Percentiles rank a stretch among this genome's conserved stretches.
Conservation (phyloP, 1,284 basidiomycete genomes). For the Trichosporon sp. region DNA sequence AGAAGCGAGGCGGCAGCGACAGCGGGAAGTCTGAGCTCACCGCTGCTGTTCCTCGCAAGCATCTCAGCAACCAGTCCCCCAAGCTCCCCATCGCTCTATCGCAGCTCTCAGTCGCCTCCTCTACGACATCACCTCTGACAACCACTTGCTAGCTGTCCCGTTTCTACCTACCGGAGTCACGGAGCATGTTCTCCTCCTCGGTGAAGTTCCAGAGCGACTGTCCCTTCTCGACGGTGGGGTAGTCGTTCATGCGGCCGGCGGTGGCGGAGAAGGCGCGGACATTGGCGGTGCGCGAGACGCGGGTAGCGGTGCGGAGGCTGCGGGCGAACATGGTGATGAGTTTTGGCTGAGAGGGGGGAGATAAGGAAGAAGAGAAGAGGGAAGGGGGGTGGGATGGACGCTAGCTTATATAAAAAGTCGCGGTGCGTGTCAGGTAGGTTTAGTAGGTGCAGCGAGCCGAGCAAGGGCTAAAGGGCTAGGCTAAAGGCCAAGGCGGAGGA, state of each 20-base stretch:
- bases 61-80: neutral
- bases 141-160: neutral
- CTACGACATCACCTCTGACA: neutral
- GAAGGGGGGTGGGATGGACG: neutral
- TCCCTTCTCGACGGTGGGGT: constrained; percentile 40
- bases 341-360: constrained; percentile 7
- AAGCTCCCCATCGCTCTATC: too few relatives aligned
- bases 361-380: neutral
- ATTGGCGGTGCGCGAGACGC: constrained; percentile 14
- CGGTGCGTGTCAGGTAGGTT: neutral
- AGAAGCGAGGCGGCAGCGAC: neutral
- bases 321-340: constrained; percentile 15
- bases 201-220: constrained; percentile 65
- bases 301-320: constrained; percentile 14
- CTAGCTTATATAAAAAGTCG: neutral
- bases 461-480: neutral
- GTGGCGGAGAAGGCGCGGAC: constrained; percentile 22
- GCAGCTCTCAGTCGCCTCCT: neutral
- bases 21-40: neutral
- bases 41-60: neutral
- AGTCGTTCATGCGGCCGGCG: constrained; percentile 35
- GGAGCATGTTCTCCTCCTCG: constrained; percentile 85
- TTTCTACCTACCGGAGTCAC: constrained; percentile 72
- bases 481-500: neutral
- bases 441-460: neutral